phyloP scores from a whole-genome alignment of 2,329 filamentous ascomycete species.

The Colletotrichum theobromicola region DNA sequence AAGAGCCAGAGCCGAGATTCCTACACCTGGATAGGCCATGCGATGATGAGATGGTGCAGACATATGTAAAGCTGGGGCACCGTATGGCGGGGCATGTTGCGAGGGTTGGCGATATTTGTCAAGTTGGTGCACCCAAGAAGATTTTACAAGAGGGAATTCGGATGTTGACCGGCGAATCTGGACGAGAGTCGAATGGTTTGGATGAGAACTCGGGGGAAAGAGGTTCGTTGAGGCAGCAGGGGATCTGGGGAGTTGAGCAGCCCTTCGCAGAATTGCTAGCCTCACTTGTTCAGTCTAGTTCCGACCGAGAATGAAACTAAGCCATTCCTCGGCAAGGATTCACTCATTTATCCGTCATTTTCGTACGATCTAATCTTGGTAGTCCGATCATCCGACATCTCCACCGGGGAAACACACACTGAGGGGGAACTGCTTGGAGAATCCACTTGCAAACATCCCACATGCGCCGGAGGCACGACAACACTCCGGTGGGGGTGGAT shows the following conservation, averaged over 20 bases:
- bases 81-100: constrained; percentile 55
- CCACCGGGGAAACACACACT: not conserved
- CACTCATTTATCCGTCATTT: not conserved
- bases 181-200: not conserved
- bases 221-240: not conserved
- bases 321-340: not conserved
- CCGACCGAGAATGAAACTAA: not conserved
- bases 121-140: constrained; percentile 15
- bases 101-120: constrained; percentile 55
- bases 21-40: constrained; percentile 60
- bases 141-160: constrained; percentile 24
- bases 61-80: constrained; percentile 54
- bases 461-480: not conserved
- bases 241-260: not conserved
- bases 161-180: not conserved
- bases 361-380: not conserved
- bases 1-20: constrained; percentile 36
- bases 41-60: constrained; percentile 63
- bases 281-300: not conserved
- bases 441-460: not conserved
- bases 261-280: not conserved
- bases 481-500: not conserved
- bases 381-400: not conserved
- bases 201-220: not conserved
- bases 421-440: not conserved